Conservation (phyloP, 371 early-diverging fungal species). For the Capillidium heterosporum region DNA sequence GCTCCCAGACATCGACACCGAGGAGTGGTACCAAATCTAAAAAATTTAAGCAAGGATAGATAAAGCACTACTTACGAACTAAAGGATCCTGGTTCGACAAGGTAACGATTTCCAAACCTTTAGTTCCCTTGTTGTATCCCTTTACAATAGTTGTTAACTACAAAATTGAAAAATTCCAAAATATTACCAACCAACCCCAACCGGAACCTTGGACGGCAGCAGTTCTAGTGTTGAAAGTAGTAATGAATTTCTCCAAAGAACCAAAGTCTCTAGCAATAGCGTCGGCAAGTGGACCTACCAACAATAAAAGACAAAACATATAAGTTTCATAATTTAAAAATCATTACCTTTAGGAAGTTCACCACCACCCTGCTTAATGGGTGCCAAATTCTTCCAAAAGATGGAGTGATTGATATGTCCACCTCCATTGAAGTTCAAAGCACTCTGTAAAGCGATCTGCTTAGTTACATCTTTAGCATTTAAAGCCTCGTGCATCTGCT, state of each 20-base stretch:
- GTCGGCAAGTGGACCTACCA: slow-evolving; percentile 23
- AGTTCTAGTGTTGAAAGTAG: slow-evolving; percentile 61
- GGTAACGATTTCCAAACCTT: slow-evolving; percentile 69
- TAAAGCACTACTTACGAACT: slow-evolving; percentile 17
- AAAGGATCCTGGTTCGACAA: slow-evolving; percentile 92
- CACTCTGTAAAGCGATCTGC: slow-evolving; percentile 56
- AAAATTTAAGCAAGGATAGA: slow-evolving; percentile 6
- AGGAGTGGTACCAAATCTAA: slow-evolving; percentile 63
- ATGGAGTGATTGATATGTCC: slow-evolving; percentile 96
- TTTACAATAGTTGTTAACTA: slow-evolving; percentile 8
- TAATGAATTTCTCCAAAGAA: slow-evolving; percentile 63
- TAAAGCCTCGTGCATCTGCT: slow-evolving; percentile 53
- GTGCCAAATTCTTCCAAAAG: slow-evolving; percentile 89
- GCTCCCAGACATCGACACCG: slow-evolving; percentile 97
- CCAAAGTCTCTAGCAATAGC: slow-evolving; percentile 78
- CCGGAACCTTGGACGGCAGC: slow-evolving; percentile 91
- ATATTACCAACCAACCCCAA: slow-evolving; percentile 90
- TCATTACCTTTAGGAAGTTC: slow-evolving; percentile 32
- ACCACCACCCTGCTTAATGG: slow-evolving; percentile 60
- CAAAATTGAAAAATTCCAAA: background rate
- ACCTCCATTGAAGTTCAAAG: slow-evolving; percentile 89
- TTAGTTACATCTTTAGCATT: slow-evolving; percentile 45
- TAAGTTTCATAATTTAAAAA: background rate
- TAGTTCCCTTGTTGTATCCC: slow-evolving; percentile 65
- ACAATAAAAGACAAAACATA: background rate